These are phyloP conservation scores for Xanthoceras sorbifolium DNA, from an alignment of 345 rosid genomes.

Conservation along the genomic window DNA sequence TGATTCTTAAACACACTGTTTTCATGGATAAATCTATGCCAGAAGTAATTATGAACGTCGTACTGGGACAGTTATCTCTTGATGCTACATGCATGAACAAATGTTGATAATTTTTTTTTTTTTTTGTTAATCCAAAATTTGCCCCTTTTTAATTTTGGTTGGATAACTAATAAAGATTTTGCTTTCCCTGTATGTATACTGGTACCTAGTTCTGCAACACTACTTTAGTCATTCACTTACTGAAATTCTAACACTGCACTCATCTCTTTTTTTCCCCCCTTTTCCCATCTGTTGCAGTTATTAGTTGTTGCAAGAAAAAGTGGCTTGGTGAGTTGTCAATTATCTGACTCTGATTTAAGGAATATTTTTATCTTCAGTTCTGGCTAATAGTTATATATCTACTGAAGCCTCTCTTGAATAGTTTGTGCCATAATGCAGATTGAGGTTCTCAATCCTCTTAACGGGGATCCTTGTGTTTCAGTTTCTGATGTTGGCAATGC, in stretches of 20 bases:
- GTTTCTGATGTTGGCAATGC: slow-evolving; percentile 54
- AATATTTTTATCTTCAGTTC: not conserved
- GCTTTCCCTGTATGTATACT: too few species aligned
- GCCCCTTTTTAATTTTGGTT: too few species aligned
- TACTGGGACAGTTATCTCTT: too few species aligned
- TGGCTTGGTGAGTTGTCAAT: slow-evolving; percentile 56
- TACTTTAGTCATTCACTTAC: too few species aligned
- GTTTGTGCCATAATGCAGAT: slow-evolving; percentile 42
- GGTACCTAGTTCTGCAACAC: too few species aligned
- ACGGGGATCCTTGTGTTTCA: slow-evolving; percentile 49
- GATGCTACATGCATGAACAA: too few species aligned
- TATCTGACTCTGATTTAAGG: not conserved
- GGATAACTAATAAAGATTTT: too few species aligned
- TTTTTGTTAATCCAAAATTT: too few species aligned
- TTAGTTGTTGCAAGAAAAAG: slow-evolving; percentile 88
- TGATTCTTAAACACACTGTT: not conserved
- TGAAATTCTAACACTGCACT: not conserved
- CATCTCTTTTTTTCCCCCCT: not conserved
- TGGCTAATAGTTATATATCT: not conserved
- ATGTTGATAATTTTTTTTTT: too few species aligned
- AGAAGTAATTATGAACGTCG: not conserved
- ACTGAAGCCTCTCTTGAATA: not conserved
- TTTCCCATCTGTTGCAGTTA: slow-evolving; percentile 46
- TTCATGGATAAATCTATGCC: not conserved
- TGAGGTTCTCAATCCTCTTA: slow-evolving; percentile 72